A percentile compares a stretch with the other conserved stretches of the same genome.
Evolutionary conservation across 345 rosid genomes (phyloP).

Genomic region (Syzygium aromaticum): DNA sequence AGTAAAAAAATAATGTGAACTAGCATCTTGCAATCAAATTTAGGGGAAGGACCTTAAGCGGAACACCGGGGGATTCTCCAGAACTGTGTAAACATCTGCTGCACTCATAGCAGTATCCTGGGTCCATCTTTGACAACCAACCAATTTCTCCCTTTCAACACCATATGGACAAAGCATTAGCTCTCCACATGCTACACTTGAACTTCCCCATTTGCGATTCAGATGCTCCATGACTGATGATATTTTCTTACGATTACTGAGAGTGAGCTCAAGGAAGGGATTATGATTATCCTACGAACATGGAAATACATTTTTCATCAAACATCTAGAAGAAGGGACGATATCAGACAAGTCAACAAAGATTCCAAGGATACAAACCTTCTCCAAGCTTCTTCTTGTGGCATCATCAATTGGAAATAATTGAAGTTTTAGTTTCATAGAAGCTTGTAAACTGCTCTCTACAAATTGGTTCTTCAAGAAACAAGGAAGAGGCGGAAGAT

Average conservation of each 20-base stretch:
- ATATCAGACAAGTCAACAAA: neutral
- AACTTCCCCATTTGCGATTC: conserved; percentile 90
- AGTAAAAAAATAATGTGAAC: neutral
- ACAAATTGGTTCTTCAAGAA: conserved; percentile 37
- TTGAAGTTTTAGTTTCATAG: conserved; percentile 85
- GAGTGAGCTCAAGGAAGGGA: conserved; percentile 96
- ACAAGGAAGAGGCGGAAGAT: conserved; percentile 24
- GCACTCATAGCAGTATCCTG: conserved; percentile 65
- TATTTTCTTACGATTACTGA: conserved; percentile 86
- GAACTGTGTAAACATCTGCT: conserved; percentile 56
- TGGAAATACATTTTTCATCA: conserved; percentile 7
- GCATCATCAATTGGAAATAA: conserved; percentile 89
- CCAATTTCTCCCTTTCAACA: conserved; percentile 54
- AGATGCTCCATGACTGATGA: conserved; percentile 94
- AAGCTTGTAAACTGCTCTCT: conserved; percentile 37
- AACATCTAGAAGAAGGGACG: neutral
- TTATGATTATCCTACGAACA: conserved; percentile 82
- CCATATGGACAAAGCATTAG: conserved; percentile 72
- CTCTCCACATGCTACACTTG: conserved; percentile 75
- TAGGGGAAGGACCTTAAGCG: conserved; percentile 55
- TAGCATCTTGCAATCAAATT: neutral
- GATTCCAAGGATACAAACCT: conserved; percentile 39
- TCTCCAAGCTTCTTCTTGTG: conserved; percentile 81
- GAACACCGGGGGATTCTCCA: conserved; percentile 74
- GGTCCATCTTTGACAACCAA: conserved; percentile 65